Percentiles rank a stretch among this genome's conserved stretches.
Conservation (phyloP, 352 stramenopile genomes). For the Phytophthora pseudosyringae region DNA sequence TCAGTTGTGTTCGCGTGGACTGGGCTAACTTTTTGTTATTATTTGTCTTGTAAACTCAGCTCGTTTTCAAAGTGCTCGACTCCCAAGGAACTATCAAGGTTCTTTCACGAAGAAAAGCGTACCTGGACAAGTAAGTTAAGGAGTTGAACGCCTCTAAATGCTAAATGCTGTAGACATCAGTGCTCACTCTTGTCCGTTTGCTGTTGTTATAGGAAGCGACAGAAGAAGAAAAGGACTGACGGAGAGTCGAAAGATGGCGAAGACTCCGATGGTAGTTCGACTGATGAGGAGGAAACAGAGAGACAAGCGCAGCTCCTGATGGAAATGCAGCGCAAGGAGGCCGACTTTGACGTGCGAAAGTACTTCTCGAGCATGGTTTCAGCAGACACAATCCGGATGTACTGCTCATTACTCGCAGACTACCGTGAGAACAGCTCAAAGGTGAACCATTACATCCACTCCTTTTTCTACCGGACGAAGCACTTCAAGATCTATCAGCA, state of each 20-base stretch:
- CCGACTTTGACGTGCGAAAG: conserved; percentile 82
- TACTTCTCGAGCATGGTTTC: conserved; percentile 87
- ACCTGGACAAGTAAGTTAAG: conserved; percentile 54
- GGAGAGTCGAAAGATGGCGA: conserved; percentile 40
- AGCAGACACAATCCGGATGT: conserved; percentile 86
- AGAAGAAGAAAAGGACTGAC: conserved; percentile 46
- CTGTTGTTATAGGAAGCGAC: conserved; percentile 42
- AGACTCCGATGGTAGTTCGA: conserved; percentile 59
- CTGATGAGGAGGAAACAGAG: conserved; percentile 82
- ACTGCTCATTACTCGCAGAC: conserved; percentile 67
- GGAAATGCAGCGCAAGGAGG: conserved; percentile 89
- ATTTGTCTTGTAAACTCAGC: conserved; percentile 34
- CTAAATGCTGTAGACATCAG: conserved; percentile 3
- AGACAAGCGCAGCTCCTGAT: conserved; percentile 69
- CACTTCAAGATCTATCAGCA: conserved; percentile 80
- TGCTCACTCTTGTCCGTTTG: conserved; percentile 13
- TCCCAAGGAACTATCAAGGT: conserved; percentile 88
- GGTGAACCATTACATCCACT: conserved; percentile 91
- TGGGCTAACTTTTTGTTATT: conserved; percentile 15
- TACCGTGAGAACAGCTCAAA: conserved; percentile 84
- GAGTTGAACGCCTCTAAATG: not conserved
- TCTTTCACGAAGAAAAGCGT: conserved; percentile 71
- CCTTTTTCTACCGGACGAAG: conserved; percentile 87
- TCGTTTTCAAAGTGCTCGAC: conserved; percentile 89
- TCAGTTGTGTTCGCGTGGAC: not conserved